phyloP scores from a whole-genome alignment of 2,329 filamentous ascomycete genomes.

The Blumeria graminis region DNA sequence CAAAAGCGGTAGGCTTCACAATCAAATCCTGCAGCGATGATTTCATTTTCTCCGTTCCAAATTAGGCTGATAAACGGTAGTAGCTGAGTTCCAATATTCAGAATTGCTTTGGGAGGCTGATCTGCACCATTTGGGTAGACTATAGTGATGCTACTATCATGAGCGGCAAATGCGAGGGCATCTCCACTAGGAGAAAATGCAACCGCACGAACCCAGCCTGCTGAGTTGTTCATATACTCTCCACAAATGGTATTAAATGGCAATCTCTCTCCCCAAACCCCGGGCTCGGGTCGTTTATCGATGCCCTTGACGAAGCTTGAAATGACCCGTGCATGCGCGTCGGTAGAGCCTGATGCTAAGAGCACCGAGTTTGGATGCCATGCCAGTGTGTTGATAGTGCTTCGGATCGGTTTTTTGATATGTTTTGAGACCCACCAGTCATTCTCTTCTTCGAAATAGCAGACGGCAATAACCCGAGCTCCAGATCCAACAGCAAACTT shows the following conservation, averaged over 20 bases:
- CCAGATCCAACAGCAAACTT: constrained; percentile 97
- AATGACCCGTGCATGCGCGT: constrained; percentile 86
- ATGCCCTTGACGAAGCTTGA: constrained; percentile 92
- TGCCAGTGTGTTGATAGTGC: constrained; percentile 78
- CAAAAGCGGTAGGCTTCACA: constrained; percentile 76
- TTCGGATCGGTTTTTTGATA: constrained; percentile 94
- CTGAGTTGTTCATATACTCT: constrained; percentile 86
- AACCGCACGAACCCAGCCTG: constrained; percentile 87
- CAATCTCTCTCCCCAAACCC: constrained; percentile 79
- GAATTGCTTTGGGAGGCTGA: constrained; percentile 68
- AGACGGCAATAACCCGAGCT: constrained; percentile 82
- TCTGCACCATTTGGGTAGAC: constrained; percentile 86
- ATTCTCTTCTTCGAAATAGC: constrained; percentile 98
- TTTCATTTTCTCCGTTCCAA: constrained; percentile 80
- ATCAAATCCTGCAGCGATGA: constrained; percentile 83
- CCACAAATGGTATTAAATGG: constrained; percentile 98
- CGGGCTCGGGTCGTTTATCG: constrained; percentile 63
- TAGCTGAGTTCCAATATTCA: constrained; percentile 73
- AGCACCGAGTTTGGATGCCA: constrained; percentile 98
- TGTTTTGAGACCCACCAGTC: constrained; percentile 99
- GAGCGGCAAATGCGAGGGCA: constrained; percentile 78
- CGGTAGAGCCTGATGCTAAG: constrained; percentile 83
- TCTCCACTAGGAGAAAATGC: constrained; percentile 83
- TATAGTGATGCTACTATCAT: constrained; percentile 90
- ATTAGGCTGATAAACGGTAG: constrained; percentile 81